Evolutionary conservation across 768 basidiomycete genomes (phyloP).

Genomic region (Pleurotus eryngii): DNA sequence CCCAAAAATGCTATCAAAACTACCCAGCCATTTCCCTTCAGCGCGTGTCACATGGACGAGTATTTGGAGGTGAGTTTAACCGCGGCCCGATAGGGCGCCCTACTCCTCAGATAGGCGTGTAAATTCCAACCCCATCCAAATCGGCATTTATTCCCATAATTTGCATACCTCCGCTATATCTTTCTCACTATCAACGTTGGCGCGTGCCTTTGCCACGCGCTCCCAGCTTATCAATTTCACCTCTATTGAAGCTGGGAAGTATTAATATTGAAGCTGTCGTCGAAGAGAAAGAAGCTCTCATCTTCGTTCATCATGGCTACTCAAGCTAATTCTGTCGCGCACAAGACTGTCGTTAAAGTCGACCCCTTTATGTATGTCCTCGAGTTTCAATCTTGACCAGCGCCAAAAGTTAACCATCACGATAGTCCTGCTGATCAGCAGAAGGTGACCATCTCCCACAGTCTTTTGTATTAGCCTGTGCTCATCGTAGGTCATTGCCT

Average conservation of each 20-base stretch:
- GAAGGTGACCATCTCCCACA: constrained; percentile 37
- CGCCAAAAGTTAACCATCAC: neutral
- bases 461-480: neutral
- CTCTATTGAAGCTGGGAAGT: neutral
- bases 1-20: too few relatives aligned
- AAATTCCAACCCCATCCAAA: neutral
- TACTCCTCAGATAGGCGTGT: too few relatives aligned
- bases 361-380: constrained; percentile 64
- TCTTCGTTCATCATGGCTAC: constrained; percentile 46
- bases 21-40: too few relatives aligned
- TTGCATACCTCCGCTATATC: constrained; percentile 1
- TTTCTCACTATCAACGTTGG: constrained; percentile 6
- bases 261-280: neutral
- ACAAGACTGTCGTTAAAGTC: constrained; percentile 58
- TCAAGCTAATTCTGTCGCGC: constrained; percentile 53
- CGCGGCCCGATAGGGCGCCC: too few relatives aligned
- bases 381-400: neutral
- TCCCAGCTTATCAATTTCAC: constrained; percentile 5
- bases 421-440: constrained; percentile 50
- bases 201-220: constrained; percentile 1
- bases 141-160: neutral
- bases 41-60: too few relatives aligned
- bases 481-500: neutral
- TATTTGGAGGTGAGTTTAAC: too few relatives aligned
- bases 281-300: neutral